Evolutionary conservation across 2,329 filamentous ascomycete species (phyloP).

Genomic region (Alternaria incomplexa): DNA sequence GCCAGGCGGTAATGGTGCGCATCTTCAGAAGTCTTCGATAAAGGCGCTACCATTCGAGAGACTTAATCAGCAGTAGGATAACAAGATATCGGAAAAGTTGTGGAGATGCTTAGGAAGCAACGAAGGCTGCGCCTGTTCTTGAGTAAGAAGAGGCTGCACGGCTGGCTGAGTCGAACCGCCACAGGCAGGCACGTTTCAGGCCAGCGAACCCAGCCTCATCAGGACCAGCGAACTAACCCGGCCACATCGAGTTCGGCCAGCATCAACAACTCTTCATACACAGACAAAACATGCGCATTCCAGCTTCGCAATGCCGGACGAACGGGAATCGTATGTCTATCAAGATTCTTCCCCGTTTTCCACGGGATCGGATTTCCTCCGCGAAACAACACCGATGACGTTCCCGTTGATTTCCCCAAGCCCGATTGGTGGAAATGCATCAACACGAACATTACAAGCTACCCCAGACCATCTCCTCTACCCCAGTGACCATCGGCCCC

Average conservation of each 20-base stretch:
- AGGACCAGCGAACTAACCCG: no score
- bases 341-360: neutral
- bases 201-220: neutral
- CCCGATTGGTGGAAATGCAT: conserved; percentile 16
- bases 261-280: neutral
- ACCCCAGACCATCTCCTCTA: neutral
- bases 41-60: no score
- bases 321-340: neutral
- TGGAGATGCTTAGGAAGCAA: no score
- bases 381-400: neutral
- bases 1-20: no score
- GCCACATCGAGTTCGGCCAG: no score
- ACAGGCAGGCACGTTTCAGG: neutral
- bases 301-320: neutral
- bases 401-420: neutral
- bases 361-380: neutral
- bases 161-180: neutral
- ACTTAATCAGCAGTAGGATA: no score
- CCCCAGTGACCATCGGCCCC: neutral
- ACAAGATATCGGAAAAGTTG: no score
- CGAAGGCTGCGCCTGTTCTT: no score
- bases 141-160: neutral
- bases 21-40: no score
- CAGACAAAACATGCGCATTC: neutral
- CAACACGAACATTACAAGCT: neutral